Evolutionary conservation across 2,329 filamentous ascomycete species (phyloP), one percentile per base, ranked within the genome.

Genomic region (Furcasterigmium sp.): DNA sequence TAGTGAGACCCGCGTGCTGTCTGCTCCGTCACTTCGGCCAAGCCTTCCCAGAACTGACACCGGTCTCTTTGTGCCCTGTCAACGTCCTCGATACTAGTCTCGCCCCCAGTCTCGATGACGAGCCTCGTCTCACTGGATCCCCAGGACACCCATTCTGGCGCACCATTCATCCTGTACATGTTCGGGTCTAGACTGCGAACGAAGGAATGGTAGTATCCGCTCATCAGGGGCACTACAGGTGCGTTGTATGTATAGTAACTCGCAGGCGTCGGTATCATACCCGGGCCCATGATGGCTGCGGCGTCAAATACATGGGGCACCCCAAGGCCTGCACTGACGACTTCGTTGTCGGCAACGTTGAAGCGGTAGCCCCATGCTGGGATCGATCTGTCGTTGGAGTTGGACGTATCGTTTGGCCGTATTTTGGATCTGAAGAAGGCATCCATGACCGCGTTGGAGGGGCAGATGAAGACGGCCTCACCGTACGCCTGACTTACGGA

Each of bases 121-220:
- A 74, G 47, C 18, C 71, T 56, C 21, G 44, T 52, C 41, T 58
- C 56, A 1, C 50, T 50, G 3, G 45, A 36, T 2, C 55, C 60
- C 65, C 70, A 75, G 1, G 49, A 38, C 36, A 54, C 56, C 73
- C 73, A 76, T 4, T 40, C 51, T 3, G 70, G 70, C 3, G 68
- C 57, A 2, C 53, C 60, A 1, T 44, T 21, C 17, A 55, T 49
- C 40, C 60, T 55, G 35, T 63, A 46, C 8, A 49, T 32, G 43
- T 73, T 75, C 1, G 74, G 74, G 45, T 76, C 60, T 26, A 73
- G 55, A 10, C 54, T 53, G 19, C 61, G 57, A 17, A 73, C 68
- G 49, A 78, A 78, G 15, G 69, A 72, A 36, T 74, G 59, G 56
- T 64, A 75, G 52, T 77, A 77, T 38, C 59, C 59, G 68, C 73